These are phyloP conservation scores for Calocybe indica DNA, from an alignment of 768 basidiomycete species.

Conservation along the genomic window DNA sequence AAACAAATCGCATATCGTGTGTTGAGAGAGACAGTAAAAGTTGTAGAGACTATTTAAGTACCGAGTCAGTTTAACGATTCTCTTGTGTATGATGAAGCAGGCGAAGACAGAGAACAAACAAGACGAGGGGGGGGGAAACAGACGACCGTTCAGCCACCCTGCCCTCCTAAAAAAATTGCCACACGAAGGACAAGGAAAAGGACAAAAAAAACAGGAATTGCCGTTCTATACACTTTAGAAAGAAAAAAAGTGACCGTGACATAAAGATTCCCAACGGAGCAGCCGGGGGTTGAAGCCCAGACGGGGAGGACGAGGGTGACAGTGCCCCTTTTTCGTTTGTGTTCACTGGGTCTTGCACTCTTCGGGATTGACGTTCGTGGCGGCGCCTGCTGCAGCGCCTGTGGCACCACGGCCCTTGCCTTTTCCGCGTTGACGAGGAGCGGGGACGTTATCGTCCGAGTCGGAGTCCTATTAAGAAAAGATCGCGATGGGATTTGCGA, in stretches of 20 bases:
- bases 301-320: neutral
- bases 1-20: too few relatives aligned
- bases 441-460: constrained; percentile 60
- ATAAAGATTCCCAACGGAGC: neutral
- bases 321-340: too few relatives aligned
- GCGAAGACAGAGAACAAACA: too few relatives aligned
- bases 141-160: too few relatives aligned
- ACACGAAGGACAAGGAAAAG: neutral
- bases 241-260: neutral
- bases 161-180: too few relatives aligned
- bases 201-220: neutral
- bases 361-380: constrained; percentile 61
- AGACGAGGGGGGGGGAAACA: too few relatives aligned
- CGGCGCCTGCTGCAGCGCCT: constrained; percentile 22
- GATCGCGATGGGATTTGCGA: constrained; percentile 6
- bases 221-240: neutral
- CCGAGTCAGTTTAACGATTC: too few relatives aligned
- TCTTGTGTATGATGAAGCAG: too few relatives aligned
- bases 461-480: constrained; percentile 50
- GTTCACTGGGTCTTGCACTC: constrained; percentile 88
- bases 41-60: too few relatives aligned
- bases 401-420: constrained; percentile 46
- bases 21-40: too few relatives aligned
- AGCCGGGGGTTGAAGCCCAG: neutral
- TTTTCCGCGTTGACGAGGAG: constrained; percentile 50